A percentile compares a stretch with the other conserved stretches of the same genome.
Evolutionary conservation across 768 basidiomycete species (phyloP).

Genomic region (Termitomyces sp.): DNA sequence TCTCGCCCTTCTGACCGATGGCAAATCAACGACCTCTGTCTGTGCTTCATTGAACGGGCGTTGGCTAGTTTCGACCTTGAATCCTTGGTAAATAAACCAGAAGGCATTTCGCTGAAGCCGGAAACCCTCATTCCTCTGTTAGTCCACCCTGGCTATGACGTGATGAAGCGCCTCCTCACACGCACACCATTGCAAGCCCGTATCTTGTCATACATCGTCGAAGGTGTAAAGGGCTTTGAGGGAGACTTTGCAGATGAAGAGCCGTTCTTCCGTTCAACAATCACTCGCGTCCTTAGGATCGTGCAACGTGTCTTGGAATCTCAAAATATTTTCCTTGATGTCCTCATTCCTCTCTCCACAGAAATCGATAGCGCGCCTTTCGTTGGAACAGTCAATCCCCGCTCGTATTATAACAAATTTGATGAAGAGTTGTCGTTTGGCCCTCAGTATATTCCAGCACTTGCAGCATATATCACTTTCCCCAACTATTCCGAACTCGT

Average conservation of each 20-base stretch:
- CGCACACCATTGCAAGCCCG: slow-evolving; percentile 67
- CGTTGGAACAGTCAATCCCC: slow-evolving; percentile 53
- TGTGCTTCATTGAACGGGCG: slow-evolving; percentile 82
- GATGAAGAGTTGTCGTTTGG: slow-evolving; percentile 73
- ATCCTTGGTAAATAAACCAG: slow-evolving; percentile 54
- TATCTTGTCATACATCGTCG: slow-evolving; percentile 76
- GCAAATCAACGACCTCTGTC: slow-evolving; percentile 80
- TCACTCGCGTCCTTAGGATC: slow-evolving; percentile 79
- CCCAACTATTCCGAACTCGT: slow-evolving; percentile 70
- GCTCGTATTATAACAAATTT: slow-evolving; percentile 69
- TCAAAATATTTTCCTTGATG: slow-evolving; percentile 87
- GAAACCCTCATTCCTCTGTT: slow-evolving; percentile 56
- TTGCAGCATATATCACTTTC: slow-evolving; percentile 77
- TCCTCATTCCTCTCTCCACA: slow-evolving; percentile 73
- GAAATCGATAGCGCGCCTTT: slow-evolving; percentile 58
- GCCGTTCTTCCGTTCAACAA: slow-evolving; percentile 68
- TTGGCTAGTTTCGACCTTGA: slow-evolving; percentile 82
- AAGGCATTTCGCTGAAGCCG: slow-evolving; percentile 47
- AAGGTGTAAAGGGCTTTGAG: slow-evolving; percentile 76
- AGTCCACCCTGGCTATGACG: slow-evolving; percentile 83
- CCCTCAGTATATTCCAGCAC: slow-evolving; percentile 69
- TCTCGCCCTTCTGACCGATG: slow-evolving; percentile 73
- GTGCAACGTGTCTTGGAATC: slow-evolving; percentile 78
- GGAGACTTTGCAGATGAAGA: slow-evolving; percentile 66
- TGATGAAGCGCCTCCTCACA: slow-evolving; percentile 77